Percentiles rank a stretch among this genome's conserved stretches.
Evolutionary conservation across 441 rosid species (phyloP).

Genomic region (Isatis lusitanica): DNA sequence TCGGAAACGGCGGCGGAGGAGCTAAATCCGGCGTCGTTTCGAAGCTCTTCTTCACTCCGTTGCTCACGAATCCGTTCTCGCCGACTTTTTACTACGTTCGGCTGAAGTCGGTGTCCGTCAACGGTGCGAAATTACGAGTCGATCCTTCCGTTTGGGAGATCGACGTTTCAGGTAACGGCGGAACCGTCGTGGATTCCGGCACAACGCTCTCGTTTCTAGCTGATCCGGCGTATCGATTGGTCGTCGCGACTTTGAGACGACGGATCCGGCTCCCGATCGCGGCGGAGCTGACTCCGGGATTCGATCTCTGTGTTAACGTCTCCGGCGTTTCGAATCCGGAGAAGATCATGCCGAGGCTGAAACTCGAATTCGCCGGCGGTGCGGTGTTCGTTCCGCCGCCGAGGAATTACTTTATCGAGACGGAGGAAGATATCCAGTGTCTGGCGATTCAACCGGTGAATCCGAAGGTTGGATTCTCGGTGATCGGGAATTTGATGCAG

Average conservation of each 20-base stretch:
- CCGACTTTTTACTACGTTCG: slow-evolving; percentile 75
- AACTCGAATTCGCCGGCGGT: slow-evolving; percentile 49
- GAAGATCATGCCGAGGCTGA: slow-evolving; percentile 54
- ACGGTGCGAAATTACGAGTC: slow-evolving; percentile 50
- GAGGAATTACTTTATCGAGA: slow-evolving; percentile 70
- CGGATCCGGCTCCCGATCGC: slow-evolving; percentile 48
- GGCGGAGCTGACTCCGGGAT: slow-evolving; percentile 49
- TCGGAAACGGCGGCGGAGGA: slow-evolving; percentile 48
- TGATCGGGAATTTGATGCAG: slow-evolving; percentile 87
- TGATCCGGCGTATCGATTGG: slow-evolving; percentile 52
- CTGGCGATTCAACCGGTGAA: slow-evolving; percentile 61
- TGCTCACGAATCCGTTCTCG: slow-evolving; percentile 52
- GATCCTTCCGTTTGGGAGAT: slow-evolving; percentile 71
- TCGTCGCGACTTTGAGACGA: slow-evolving; percentile 47
- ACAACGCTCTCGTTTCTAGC: slow-evolving; percentile 64
- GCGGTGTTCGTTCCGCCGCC: slow-evolving; percentile 63
- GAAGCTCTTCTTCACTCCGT: slow-evolving; percentile 51
- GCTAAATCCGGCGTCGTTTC: slow-evolving; percentile 20
- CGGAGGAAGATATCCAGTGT: slow-evolving; percentile 59
- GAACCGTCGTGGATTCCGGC: slow-evolving; percentile 80
- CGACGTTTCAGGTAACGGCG: slow-evolving; percentile 70
- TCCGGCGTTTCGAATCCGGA: slow-evolving; percentile 45
- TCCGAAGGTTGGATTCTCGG: slow-evolving; percentile 52
- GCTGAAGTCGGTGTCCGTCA: slow-evolving; percentile 46
- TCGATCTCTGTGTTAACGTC: slow-evolving; percentile 72